A percentile compares a stretch with the other conserved stretches of the same genome.
These are phyloP conservation scores for Penicillium sp. DNA, from an alignment of 2,329 filamentous ascomycete genomes.

Conservation along the genomic window DNA sequence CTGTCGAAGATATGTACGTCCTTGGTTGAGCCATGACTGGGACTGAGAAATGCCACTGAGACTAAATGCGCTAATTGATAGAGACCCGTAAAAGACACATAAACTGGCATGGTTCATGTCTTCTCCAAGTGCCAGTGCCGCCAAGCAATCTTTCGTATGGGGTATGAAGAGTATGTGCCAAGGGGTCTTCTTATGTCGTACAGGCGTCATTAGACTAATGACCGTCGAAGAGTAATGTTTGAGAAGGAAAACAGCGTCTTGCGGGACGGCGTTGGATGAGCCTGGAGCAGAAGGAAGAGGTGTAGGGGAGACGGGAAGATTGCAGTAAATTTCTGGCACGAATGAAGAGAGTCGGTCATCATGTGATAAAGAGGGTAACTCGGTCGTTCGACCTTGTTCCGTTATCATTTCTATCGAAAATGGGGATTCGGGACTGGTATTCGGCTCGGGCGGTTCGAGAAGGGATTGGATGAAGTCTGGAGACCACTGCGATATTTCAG, in stretches of 20 bases:
- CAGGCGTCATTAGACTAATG: constrained; percentile 29
- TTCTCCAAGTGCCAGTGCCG: constrained; percentile 44
- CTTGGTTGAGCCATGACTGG: constrained; percentile 36
- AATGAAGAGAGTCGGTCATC: not conserved
- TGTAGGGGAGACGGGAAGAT: constrained; percentile 1
- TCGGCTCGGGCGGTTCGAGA: constrained; percentile 7
- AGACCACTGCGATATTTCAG: constrained; percentile 7
- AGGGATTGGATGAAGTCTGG: constrained; percentile 15
- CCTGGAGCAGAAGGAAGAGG: constrained; percentile 1
- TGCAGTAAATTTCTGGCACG: constrained; percentile 4
- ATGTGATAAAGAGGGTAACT: not conserved
- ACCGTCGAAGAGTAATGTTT: constrained; percentile 40
- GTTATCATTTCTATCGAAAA: constrained; percentile 8
- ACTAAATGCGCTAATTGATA: constrained; percentile 47
- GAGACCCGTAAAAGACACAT: constrained; percentile 40
- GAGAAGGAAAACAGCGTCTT: constrained; percentile 39
- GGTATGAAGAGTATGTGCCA: constrained; percentile 48
- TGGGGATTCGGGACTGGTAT: constrained; percentile 4
- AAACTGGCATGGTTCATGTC: constrained; percentile 38
- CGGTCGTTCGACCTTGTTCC: not conserved
- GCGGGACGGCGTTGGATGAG: constrained; percentile 12
- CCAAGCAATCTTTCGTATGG: constrained; percentile 43
- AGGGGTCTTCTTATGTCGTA: constrained; percentile 41
- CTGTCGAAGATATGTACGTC: constrained; percentile 26
- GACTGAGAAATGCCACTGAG: constrained; percentile 31